Evolutionary conservation across 495 filamentous ascomycete species (phyloP).

Genomic region (Cercophora sp.): DNA sequence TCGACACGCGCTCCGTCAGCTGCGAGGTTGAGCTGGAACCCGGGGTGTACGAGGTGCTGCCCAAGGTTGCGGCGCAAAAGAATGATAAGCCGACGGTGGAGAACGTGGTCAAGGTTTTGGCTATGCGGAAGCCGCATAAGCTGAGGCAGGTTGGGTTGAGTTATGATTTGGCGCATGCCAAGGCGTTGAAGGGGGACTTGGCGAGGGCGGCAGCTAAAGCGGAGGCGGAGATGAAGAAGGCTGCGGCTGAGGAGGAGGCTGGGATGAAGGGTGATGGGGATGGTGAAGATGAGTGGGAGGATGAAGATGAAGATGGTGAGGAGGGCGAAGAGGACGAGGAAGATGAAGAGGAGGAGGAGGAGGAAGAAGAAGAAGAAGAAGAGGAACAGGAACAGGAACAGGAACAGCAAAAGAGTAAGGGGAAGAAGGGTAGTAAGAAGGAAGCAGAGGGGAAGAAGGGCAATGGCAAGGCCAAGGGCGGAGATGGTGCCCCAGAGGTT

Average conservation of each 20-base stretch:
- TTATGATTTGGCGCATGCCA: conserved; percentile 65
- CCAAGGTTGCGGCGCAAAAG: conserved; percentile 63
- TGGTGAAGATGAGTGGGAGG: not conserved
- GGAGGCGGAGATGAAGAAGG: not conserved
- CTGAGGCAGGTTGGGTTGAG: conserved; percentile 63
- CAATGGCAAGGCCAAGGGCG: not conserved
- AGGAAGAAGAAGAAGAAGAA: not conserved
- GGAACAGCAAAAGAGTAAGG: not conserved
- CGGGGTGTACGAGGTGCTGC: conserved; percentile 62
- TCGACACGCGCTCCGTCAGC: conserved; percentile 59
- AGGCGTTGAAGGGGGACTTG: conserved; percentile 49
- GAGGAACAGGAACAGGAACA: not conserved
- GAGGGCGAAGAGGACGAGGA: not conserved
- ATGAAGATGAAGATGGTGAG: not conserved
- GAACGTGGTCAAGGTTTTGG: conserved; percentile 50
- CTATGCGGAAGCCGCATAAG: conserved; percentile 58
- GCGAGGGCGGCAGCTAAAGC: conserved; percentile 15
- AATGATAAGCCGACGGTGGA: conserved; percentile 44
- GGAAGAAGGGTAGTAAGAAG: not conserved
- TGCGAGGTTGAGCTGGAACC: conserved; percentile 66
- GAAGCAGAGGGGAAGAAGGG: not conserved
- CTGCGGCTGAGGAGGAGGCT: not conserved
- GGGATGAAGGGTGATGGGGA: conserved; percentile 3
- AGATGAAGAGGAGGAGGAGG: not conserved
- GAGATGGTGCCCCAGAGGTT: not conserved